These are phyloP conservation scores for Chaetomium olivaceum DNA, from an alignment of 2,329 filamentous ascomycete genomes.

Conservation along the genomic window DNA sequence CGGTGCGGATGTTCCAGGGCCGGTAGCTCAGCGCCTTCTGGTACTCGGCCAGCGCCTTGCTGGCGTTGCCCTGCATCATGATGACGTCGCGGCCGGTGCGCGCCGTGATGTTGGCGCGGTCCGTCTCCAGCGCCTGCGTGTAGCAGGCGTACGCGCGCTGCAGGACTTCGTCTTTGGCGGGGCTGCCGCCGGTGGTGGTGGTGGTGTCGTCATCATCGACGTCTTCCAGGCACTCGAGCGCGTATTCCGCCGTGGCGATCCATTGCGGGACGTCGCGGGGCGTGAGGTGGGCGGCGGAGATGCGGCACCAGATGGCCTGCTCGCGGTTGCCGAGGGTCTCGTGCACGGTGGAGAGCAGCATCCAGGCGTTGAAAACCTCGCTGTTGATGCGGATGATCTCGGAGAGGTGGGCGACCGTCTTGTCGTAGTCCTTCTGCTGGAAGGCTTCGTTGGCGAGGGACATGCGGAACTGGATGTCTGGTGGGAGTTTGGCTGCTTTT, in stretches of 20 bases:
- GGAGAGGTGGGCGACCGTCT: constrained; percentile 58
- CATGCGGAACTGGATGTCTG: constrained; percentile 69
- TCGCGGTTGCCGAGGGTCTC: constrained; percentile 59
- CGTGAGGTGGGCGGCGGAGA: constrained; percentile 63
- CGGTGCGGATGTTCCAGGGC: constrained; percentile 55
- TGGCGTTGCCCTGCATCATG: constrained; percentile 55
- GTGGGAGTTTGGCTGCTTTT: constrained; percentile 66
- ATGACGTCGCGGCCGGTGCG: constrained; percentile 60
- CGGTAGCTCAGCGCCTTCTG: constrained; percentile 53
- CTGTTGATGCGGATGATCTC: constrained; percentile 69
- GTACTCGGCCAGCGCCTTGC: constrained; percentile 59
- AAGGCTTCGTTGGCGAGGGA: constrained; percentile 68
- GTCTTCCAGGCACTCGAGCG: constrained; percentile 50
- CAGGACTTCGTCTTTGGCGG: constrained; percentile 33
- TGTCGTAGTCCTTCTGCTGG: constrained; percentile 60
- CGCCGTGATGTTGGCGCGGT: constrained; percentile 58
- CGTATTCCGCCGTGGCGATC: constrained; percentile 60
- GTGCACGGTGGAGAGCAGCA: constrained; percentile 60
- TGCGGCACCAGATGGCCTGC: constrained; percentile 59
- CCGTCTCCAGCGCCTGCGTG: constrained; percentile 59
- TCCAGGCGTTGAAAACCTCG: constrained; percentile 67
- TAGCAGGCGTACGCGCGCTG: constrained; percentile 59
- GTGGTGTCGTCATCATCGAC: constrained; percentile 42
- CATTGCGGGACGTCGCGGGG: constrained; percentile 62
- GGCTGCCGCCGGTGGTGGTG: constrained; percentile 32